These are phyloP conservation scores for Solanum piurae DNA, from an alignment of 257 asterid genomes.

Conservation along the genomic window DNA sequence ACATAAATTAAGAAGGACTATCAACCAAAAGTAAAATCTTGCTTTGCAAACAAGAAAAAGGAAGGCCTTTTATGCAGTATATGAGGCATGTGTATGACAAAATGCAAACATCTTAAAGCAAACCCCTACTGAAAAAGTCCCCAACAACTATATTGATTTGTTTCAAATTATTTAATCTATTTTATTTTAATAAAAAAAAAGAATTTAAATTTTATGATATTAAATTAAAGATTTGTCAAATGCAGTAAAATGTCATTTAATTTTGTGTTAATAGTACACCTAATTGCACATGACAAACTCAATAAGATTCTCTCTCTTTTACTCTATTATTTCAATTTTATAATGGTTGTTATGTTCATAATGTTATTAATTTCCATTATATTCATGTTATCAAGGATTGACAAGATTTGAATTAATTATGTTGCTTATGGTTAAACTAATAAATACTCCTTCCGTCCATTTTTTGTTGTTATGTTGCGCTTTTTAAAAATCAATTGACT, in stretches of 20 bases:
- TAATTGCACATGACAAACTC: not conserved
- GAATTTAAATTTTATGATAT: accelerated
- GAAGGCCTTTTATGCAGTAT: not conserved
- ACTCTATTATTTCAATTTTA: not conserved
- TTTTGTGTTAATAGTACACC: not conserved
- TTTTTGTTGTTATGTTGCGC: not conserved
- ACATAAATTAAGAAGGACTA: too few relatives aligned
- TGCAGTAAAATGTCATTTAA: not conserved
- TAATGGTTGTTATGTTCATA: not conserved
- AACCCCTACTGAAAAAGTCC: not conserved
- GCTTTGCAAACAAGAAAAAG: not conserved
- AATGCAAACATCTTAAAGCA: not conserved
- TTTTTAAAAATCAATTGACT: too few relatives aligned
- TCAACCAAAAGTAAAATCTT: not conserved
- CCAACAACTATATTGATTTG: not conserved
- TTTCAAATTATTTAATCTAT: too few relatives aligned
- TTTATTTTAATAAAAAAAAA: too few relatives aligned
- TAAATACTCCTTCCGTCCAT: too few relatives aligned
- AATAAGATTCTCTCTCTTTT: not conserved
- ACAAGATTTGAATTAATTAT: not conserved
- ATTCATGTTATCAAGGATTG: not conserved
- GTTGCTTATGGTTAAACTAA: not conserved
- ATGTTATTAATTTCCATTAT: not conserved
- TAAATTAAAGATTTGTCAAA: not conserved
- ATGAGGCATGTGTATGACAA: constrained; percentile 8